Percentiles rank a stretch among this genome's conserved stretches.
These are phyloP conservation scores for Leishmania tropica DNA, from an alignment of 208 protist genomes.

Conservation along the genomic window DNA sequence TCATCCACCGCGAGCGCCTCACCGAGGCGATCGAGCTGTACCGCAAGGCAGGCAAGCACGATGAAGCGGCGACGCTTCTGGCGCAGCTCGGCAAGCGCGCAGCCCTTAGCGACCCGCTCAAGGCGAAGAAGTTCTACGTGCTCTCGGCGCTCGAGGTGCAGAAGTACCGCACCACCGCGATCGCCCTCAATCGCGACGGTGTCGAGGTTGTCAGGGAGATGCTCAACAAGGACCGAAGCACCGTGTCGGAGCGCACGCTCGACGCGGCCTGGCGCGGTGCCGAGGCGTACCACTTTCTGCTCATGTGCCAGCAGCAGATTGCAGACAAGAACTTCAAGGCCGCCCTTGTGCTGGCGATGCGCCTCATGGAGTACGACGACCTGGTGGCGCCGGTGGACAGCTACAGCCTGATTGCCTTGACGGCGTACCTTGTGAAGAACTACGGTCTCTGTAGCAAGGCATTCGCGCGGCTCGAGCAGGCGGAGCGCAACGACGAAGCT, in stretches of 20 bases:
- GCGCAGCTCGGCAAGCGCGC: constrained; percentile 81
- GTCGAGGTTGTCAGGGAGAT: constrained; percentile 73
- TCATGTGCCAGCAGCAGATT: constrained; percentile 92
- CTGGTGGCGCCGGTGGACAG: constrained; percentile 87
- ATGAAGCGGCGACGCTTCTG: constrained; percentile 94
- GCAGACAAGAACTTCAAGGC: constrained; percentile 68
- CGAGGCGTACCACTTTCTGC: constrained; percentile 96
- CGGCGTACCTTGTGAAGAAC: constrained; percentile 92
- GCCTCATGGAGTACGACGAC: constrained; percentile 95
- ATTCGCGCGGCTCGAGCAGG: constrained; percentile 94
- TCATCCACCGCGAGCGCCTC: constrained; percentile 89
- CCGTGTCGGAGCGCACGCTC: constrained; percentile 73
- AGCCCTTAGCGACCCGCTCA: constrained; percentile 76
- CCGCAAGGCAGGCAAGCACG: constrained; percentile 94
- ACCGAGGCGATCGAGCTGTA: constrained; percentile 96
- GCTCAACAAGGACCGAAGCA: constrained; percentile 71
- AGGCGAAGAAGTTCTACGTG: constrained; percentile 97
- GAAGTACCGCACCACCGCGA: constrained; percentile 73
- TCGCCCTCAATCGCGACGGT: constrained; percentile 68
- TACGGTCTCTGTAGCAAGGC: constrained; percentile 94
- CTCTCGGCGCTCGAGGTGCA: constrained; percentile 96
- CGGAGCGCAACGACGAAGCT: constrained; percentile 77
- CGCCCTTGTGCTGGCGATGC: constrained; percentile 87
- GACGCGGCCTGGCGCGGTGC: constrained; percentile 93
- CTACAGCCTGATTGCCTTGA: constrained; percentile 95